Evolutionary conservation across 2,329 filamentous ascomycete genomes (phyloP).

Genomic region (Diaporthe sp.): DNA sequence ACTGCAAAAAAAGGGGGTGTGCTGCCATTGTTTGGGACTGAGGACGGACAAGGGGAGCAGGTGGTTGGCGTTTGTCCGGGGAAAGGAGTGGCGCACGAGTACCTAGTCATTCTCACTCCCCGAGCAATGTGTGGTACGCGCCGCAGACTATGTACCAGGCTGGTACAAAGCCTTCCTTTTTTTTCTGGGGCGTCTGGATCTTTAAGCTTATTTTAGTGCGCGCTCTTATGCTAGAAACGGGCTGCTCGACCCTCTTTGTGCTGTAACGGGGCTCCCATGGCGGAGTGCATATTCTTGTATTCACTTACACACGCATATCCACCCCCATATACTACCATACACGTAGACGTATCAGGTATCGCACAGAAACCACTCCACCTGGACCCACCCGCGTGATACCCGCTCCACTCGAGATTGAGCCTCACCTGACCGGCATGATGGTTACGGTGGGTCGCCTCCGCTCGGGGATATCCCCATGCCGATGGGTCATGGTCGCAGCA

Average conservation of each 20-base stretch:
- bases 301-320: background rate
- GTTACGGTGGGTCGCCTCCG: slow-evolving; percentile 12
- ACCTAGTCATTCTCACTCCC: background rate
- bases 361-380: background rate
- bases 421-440: slow-evolving; percentile 28
- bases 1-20: slow-evolving; percentile 14
- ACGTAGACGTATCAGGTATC: background rate
- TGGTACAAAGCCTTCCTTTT: background rate
- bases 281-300: too few species aligned
- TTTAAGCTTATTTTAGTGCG: slow-evolving; percentile 33
- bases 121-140: background rate
- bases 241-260: background rate
- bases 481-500: background rate
- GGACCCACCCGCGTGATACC: slow-evolving; percentile 1
- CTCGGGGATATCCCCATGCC: slow-evolving; percentile 16
- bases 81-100: background rate
- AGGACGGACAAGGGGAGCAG: background rate
- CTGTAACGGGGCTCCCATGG: background rate
- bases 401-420: slow-evolving; percentile 29
- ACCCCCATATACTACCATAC: too few species aligned
- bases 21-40: background rate
- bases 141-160: background rate
- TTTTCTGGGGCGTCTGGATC: background rate
- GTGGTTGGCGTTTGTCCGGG: background rate
- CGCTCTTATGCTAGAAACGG: background rate